A percentile compares a stretch with the other conserved stretches of the same genome.
These are phyloP conservation scores for Bacidia rubella DNA, from an alignment of 495 filamentous ascomycete species.

Conservation along the genomic window DNA sequence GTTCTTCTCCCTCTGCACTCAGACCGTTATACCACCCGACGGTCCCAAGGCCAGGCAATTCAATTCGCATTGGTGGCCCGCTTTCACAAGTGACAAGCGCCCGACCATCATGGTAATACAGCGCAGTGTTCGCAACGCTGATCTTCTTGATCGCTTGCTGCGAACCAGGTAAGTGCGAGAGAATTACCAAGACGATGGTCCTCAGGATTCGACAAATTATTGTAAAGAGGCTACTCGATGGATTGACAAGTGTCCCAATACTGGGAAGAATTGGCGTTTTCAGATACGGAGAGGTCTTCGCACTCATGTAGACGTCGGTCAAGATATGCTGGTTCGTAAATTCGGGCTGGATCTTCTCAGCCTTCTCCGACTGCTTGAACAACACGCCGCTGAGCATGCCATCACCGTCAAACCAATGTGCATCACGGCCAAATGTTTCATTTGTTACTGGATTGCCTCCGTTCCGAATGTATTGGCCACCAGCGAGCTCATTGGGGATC, in stretches of 20 bases:
- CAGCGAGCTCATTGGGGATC: constrained; percentile 45
- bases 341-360: constrained; percentile 33
- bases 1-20: constrained; percentile 33
- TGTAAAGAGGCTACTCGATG: constrained; percentile 26
- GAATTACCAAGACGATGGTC: constrained; percentile 36
- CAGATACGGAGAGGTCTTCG: constrained; percentile 28
- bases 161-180: constrained; percentile 41
- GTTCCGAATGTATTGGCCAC: constrained; percentile 56
- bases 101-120: constrained; percentile 51
- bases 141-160: constrained; percentile 42
- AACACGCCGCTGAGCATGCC: constrained; percentile 54
- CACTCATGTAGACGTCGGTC: constrained; percentile 46
- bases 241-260: constrained; percentile 46
- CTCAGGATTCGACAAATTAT: constrained; percentile 35
- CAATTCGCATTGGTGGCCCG: constrained; percentile 49
- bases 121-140: constrained; percentile 49
- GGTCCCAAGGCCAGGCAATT: constrained; percentile 45
- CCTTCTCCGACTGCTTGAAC: constrained; percentile 29
- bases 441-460: constrained; percentile 53
- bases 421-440: constrained; percentile 37
- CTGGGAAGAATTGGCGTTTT: constrained; percentile 43
- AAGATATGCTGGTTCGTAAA: constrained; percentile 53
- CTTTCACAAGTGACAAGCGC: constrained; percentile 54
- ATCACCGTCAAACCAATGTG: constrained; percentile 61
- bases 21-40: constrained; percentile 53